phyloP scores from a whole-genome alignment of 108 stramenopile genomes.

The Skeletonema menzelii region DNA sequence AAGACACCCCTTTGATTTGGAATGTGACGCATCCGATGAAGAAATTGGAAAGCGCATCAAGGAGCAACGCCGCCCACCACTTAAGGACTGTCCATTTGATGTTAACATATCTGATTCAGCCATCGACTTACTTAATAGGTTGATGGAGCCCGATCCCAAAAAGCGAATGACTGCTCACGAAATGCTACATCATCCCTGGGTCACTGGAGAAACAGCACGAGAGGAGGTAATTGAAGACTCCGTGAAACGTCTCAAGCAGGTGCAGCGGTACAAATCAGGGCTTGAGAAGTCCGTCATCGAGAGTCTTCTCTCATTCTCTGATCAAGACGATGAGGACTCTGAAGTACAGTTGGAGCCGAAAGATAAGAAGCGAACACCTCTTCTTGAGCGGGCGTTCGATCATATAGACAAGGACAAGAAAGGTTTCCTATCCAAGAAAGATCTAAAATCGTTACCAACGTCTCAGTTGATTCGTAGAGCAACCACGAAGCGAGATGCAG shows the following conservation, averaged over 20 bases:
- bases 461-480: conserved; percentile 20
- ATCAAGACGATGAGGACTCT: conserved; percentile 27
- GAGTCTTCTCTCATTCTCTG: conserved; percentile 43
- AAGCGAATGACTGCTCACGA: conserved; percentile 60
- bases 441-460: conserved; percentile 37
- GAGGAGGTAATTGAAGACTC: conserved; percentile 76
- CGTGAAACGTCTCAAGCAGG: conserved; percentile 67
- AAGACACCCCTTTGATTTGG: conserved; percentile 58
- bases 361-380: conserved; percentile 47
- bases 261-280: conserved; percentile 44
- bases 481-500: conserved; percentile 4
- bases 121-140: conserved; percentile 49
- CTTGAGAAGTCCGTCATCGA: conserved; percentile 50
- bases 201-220: conserved; percentile 71
- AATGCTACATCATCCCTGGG: conserved; percentile 73
- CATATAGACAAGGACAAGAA: conserved; percentile 77
- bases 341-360: conserved; percentile 13
- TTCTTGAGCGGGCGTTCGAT: conserved; percentile 78
- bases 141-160: conserved; percentile 59
- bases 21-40: conserved; percentile 45
- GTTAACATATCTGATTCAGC: conserved; percentile 60
- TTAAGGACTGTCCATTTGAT: conserved; percentile 12
- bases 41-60: conserved; percentile 46
- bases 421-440: conserved; percentile 58
- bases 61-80: conserved; percentile 42